A percentile compares a stretch with the other conserved stretches of the same genome.
Evolutionary conservation across 148 eudicot species (phyloP).

Genomic region (Fallopia convolvulus): DNA sequence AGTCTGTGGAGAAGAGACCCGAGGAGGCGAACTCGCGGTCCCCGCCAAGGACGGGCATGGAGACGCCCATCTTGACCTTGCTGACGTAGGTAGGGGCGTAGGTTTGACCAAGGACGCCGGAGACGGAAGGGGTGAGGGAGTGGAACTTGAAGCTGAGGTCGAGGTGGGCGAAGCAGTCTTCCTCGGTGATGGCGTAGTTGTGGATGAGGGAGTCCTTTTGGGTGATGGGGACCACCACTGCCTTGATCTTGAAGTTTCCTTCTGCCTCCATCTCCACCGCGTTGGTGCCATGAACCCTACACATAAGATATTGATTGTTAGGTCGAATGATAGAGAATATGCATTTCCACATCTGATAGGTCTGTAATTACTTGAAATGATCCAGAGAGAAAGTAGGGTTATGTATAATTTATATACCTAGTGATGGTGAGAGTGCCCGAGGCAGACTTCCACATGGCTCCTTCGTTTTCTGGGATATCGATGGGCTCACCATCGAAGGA

Average conservation of each 20-base stretch:
- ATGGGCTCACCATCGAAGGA: conserved; percentile 30
- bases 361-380: no score
- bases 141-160: conserved; percentile 63
- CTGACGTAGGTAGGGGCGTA: conserved; percentile 50
- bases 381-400: no score
- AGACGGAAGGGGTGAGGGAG: conserved; percentile 38
- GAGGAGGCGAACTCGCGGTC: conserved; percentile 44
- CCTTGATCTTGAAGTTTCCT: conserved; percentile 58
- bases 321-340: no score
- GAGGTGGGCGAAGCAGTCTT: conserved; percentile 76
- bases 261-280: conserved; percentile 44
- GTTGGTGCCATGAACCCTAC: conserved; percentile 30
- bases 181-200: conserved; percentile 48
- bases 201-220: conserved; percentile 43
- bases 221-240: conserved; percentile 56
- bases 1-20: conserved; percentile 46
- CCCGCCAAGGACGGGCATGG: conserved; percentile 56
- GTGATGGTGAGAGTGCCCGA: conserved; percentile 20
- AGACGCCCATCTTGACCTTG: conserved; percentile 56
- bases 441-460: conserved; percentile 32
- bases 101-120: conserved; percentile 73
- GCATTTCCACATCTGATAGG: no score
- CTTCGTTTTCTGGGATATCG: conserved; percentile 20
- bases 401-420: not conserved
- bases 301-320: no score